phyloP scores from a whole-genome alignment of 2,329 filamentous ascomycete species.

The Ciborinia camelliae region DNA sequence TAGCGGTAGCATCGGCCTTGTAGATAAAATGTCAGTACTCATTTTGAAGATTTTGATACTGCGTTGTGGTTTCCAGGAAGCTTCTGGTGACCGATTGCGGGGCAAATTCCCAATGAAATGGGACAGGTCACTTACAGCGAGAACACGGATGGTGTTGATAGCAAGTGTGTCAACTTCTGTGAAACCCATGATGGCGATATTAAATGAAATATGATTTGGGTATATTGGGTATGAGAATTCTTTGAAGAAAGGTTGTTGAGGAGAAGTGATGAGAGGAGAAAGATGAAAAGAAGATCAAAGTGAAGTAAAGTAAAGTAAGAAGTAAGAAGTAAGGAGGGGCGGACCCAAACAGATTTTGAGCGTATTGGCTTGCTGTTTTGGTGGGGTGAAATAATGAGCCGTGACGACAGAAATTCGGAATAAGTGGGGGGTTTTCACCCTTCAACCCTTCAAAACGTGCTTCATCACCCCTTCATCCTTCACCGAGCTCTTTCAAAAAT shows the following conservation, averaged over 20 bases:
- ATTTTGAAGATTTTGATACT: slow-evolving; percentile 16
- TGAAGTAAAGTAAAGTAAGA: too few species aligned
- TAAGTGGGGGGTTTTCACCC: too few species aligned
- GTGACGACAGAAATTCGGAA: slow-evolving; percentile 4
- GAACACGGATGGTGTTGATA: slow-evolving; percentile 96
- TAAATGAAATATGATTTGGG: neutral
- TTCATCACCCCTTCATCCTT: too few species aligned
- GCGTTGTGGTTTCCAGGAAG: slow-evolving; percentile 30
- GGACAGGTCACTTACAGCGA: slow-evolving; percentile 77
- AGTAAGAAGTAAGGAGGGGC: slow-evolving; percentile 17
- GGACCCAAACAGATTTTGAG: neutral
- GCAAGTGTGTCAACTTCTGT: slow-evolving; percentile 82
- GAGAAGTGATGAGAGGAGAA: slow-evolving; percentile 10
- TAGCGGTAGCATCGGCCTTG: slow-evolving; percentile 94
- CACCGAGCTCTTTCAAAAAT: too few species aligned
- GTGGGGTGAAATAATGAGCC: slow-evolving; percentile 19
- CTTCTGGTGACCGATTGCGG: slow-evolving; percentile 37
- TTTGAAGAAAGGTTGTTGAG: neutral
- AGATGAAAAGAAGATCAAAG: slow-evolving; percentile 6
- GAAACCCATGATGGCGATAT: slow-evolving; percentile 67
- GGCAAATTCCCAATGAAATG: slow-evolving; percentile 32
- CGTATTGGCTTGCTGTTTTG: slow-evolving; percentile 5
- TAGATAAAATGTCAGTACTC: slow-evolving; percentile 25
- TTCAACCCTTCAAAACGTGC: too few species aligned
- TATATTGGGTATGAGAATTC: slow-evolving; percentile 7